Percentiles rank a stretch among this genome's conserved stretches.
Evolutionary conservation across 768 basidiomycete genomes (phyloP).

Genomic region (Auricularia cornea): DNA sequence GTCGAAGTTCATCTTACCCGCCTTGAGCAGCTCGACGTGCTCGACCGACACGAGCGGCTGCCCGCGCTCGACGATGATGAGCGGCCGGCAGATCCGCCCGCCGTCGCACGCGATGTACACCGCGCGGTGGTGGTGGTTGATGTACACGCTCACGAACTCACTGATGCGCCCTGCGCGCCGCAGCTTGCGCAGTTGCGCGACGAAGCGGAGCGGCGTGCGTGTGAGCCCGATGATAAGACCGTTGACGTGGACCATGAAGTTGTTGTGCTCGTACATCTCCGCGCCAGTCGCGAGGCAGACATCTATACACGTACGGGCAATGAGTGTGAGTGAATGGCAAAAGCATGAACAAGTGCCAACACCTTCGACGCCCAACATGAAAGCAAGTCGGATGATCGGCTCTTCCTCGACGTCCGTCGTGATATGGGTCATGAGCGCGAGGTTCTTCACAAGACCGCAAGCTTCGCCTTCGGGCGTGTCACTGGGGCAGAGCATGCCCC

Average conservation of each 20-base stretch:
- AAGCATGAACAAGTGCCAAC: slow-evolving; percentile 9
- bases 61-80: slow-evolving; percentile 89
- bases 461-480: slow-evolving; percentile 99
- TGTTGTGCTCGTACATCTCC: slow-evolving; percentile 90
- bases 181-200: slow-evolving; percentile 83
- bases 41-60: slow-evolving; percentile 66
- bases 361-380: slow-evolving; percentile 98
- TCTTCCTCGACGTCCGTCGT: slow-evolving; percentile 98
- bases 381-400: slow-evolving; percentile 80
- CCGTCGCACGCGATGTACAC: slow-evolving; percentile 97
- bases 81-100: slow-evolving; percentile 93
- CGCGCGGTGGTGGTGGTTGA: slow-evolving; percentile 89
- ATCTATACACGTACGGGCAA: too few species aligned
- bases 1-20: slow-evolving; percentile 74
- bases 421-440: slow-evolving; percentile 99
- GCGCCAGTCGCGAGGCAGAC: slow-evolving; percentile 87
- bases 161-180: slow-evolving; percentile 86
- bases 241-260: slow-evolving; percentile 94
- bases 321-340: slow-evolving; percentile 9
- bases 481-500: slow-evolving; percentile 97
- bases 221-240: slow-evolving; percentile 93
- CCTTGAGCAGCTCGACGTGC: slow-evolving; percentile 78
- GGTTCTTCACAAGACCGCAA: slow-evolving; percentile 95
- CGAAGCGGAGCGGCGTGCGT: slow-evolving; percentile 75
- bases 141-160: slow-evolving; percentile 94